Evolutionary conservation across 2,329 filamentous ascomycete genomes (phyloP).

Genomic region (Cladorrhinum sp.): DNA sequence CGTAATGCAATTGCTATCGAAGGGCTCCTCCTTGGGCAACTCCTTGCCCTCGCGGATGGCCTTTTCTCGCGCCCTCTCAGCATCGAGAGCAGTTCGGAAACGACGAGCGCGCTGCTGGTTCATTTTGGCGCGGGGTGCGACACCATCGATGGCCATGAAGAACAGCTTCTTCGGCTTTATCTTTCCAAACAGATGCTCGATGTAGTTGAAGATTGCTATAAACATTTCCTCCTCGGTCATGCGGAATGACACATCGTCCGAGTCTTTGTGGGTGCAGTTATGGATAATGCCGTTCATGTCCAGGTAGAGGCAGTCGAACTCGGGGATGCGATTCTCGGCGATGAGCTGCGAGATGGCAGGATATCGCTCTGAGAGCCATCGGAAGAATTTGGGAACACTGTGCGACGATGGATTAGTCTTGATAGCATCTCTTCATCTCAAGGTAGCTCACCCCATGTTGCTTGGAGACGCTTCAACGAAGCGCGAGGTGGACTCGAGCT

Average conservation of each 20-base stretch:
- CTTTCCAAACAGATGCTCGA: slow-evolving; percentile 96
- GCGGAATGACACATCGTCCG: slow-evolving; percentile 85
- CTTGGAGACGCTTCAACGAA: slow-evolving; percentile 2
- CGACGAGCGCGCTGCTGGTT: slow-evolving; percentile 96
- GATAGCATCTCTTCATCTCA: neutral
- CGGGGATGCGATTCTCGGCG: slow-evolving; percentile 96
- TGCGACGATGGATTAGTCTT: slow-evolving; percentile 12
- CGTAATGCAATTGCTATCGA: slow-evolving; percentile 99
- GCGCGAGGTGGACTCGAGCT: slow-evolving; percentile 1
- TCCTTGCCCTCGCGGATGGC: slow-evolving; percentile 84
- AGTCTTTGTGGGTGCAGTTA: slow-evolving; percentile 97
- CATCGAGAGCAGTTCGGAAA: slow-evolving; percentile 91
- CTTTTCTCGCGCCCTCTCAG: slow-evolving; percentile 85
- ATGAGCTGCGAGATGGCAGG: slow-evolving; percentile 97
- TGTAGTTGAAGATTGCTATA: slow-evolving; percentile 99
- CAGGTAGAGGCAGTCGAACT: slow-evolving; percentile 96
- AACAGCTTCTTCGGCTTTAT: slow-evolving; percentile 98
- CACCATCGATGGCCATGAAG: slow-evolving; percentile 99
- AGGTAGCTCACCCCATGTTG: slow-evolving; percentile 32
- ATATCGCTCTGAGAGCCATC: slow-evolving; percentile 99
- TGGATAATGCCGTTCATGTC: slow-evolving; percentile 99
- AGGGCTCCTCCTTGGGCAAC: slow-evolving; percentile 91
- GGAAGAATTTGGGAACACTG: slow-evolving; percentile 84
- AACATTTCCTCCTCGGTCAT: slow-evolving; percentile 99
- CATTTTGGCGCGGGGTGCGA: slow-evolving; percentile 98